A percentile compares a stretch with the other conserved stretches of the same genome.
Conservation (phyloP, 1,139 yeast species). For the Geotrichum aggregatum region DNA sequence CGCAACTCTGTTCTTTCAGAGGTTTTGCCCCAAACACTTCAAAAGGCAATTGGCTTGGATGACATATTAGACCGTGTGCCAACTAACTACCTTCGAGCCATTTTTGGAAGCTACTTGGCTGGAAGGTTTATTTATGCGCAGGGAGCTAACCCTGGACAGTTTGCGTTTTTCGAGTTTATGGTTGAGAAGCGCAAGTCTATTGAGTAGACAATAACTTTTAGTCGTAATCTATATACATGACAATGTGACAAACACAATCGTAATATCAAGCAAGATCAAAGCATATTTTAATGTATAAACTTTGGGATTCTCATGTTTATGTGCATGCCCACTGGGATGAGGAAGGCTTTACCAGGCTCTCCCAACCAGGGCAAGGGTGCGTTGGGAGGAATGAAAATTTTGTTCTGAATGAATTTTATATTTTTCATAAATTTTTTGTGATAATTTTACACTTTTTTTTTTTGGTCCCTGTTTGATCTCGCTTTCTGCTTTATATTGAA, state of each 20-base stretch:
- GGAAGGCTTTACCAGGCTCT: no score
- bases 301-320: no score
- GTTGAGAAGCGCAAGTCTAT: conserved; percentile 31
- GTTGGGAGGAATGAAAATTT: conserved; percentile 16
- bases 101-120: conserved; percentile 86
- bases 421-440: conserved; percentile 1
- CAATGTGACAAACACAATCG: no score
- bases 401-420: background rate
- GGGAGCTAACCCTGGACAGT: conserved; percentile 77
- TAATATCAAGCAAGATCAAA: no score
- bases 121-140: conserved; percentile 83
- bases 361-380: conserved; percentile 14
- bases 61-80: conserved; percentile 75
- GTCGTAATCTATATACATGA: no score
- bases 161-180: conserved; percentile 76
- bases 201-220: no score
- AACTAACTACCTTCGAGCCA: conserved; percentile 77
- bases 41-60: conserved; percentile 71
- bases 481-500: no score
- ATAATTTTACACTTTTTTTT: background rate
- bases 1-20: conserved; percentile 70
- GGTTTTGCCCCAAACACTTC: conserved; percentile 73
- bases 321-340: no score
- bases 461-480: background rate
- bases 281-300: no score